Base-by-base conservation (phyloP, 495 filamentous ascomycete genomes). In the Xylaria curta region DNA sequence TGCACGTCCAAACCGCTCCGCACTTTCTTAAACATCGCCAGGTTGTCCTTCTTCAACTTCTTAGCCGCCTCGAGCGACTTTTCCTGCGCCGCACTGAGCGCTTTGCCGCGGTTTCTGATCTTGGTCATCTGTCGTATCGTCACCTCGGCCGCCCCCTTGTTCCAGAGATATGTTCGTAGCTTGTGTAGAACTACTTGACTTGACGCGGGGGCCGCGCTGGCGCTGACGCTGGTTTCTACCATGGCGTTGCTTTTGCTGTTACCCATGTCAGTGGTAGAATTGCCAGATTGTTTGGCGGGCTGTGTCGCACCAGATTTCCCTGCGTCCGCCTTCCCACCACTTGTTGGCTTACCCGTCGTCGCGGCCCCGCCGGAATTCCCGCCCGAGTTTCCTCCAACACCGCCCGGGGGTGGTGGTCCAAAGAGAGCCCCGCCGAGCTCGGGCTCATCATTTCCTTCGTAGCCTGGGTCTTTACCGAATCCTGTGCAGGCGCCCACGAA, bases 401-500 rank as follows among this genome's bases (percentile, higher is more conserved):
- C 13, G 15, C 13, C 31, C 54, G 54, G 54, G 2, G 1, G 54
- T 21, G 58, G 58, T 38, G 58, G 58, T 12, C 53, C 53, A 8
- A 56, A 56, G 28, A 56, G 13, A 31, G 26, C 53, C 12, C 24
- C 53, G 24, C 28, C 36, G 24, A 38, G 0, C 19, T 49, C 19
- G 26, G 21, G 19, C 5, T 9, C 7, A 1, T 9, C 7, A 1
- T 58, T 46, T 33, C 47, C 26, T 4, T 46, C 53, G 12, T 12
- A 4, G 26, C 46, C 38, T 19, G 42, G 28, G 0, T 49, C 46
- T 15, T 7, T 19, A 19, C 73, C 73, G 6, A 73, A 66, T 5
- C 9, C 26, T 59, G 19, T 15, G 0, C 49, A 21, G n/a, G n/a
- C 73, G n/a, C 77, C 75, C 6, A 77, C 54, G 54, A 78, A 31